A percentile compares a stretch with the other conserved stretches of the same genome.
These are phyloP conservation scores for Debaryomyces subglobosus DNA, from an alignment of 1,139 yeast genomes.

Conservation along the genomic window DNA sequence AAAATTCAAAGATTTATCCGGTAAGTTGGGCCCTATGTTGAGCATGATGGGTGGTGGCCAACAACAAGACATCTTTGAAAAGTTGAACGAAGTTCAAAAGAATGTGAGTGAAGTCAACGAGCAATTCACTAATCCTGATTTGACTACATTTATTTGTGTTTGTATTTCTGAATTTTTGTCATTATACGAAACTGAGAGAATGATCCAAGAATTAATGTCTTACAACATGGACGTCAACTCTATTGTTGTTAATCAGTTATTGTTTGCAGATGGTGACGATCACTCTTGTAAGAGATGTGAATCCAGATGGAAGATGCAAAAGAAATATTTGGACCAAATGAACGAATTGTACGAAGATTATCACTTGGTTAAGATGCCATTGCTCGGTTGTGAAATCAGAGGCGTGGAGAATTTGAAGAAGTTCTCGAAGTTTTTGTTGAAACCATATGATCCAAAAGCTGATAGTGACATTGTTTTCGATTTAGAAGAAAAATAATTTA, in stretches of 20 bases:
- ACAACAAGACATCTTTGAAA: slow-evolving; percentile 78
- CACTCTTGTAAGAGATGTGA: slow-evolving; percentile 83
- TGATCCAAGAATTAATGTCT: slow-evolving; percentile 92
- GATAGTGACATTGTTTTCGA: slow-evolving; percentile 66
- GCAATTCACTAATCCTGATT: slow-evolving; percentile 93
- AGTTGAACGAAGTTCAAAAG: slow-evolving; percentile 79
- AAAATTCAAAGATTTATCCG: slow-evolving; percentile 83
- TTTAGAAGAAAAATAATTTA: slow-evolving; percentile 54
- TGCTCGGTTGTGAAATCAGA: slow-evolving; percentile 90
- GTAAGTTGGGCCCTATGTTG: slow-evolving; percentile 89
- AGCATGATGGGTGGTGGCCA: slow-evolving; percentile 73
- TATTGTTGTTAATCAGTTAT: slow-evolving; percentile 89
- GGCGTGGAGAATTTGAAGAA: slow-evolving; percentile 83
- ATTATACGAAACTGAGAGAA: slow-evolving; percentile 93
- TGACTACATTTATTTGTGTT: slow-evolving; percentile 95
- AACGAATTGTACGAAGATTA: slow-evolving; percentile 92
- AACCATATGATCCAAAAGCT: slow-evolving; percentile 69
- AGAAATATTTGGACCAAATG: slow-evolving; percentile 91
- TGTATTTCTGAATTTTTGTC: slow-evolving; percentile 96
- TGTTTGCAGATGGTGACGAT: slow-evolving; percentile 77
- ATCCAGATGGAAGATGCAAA: slow-evolving; percentile 95
- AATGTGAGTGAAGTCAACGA: slow-evolving; percentile 87
- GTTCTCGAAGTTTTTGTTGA: slow-evolving; percentile 69
- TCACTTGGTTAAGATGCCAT: slow-evolving; percentile 92
- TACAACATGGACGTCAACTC: slow-evolving; percentile 96